phyloP scores from a whole-genome alignment of 75 land plant genomes.

The Pinus albicaulis region DNA sequence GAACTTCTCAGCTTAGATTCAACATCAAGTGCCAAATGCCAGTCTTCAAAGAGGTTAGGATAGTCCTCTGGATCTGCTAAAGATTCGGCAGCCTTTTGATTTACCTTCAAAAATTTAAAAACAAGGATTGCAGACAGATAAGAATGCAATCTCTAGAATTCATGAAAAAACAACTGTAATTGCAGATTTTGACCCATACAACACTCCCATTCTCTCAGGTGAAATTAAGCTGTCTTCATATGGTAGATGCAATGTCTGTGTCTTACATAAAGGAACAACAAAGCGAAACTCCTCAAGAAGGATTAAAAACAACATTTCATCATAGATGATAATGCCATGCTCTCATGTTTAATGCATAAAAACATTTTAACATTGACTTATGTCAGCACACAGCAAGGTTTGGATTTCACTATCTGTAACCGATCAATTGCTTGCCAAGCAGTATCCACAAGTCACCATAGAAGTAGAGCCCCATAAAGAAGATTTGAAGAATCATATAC shows the following conservation, averaged over 20 bases:
- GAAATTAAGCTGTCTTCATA: not conserved
- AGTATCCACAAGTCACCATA: not conserved
- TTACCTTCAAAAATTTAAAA: slow-evolving; percentile 49
- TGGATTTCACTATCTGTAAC: not conserved
- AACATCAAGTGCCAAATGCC: slow-evolving; percentile 81
- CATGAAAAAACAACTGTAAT: not conserved
- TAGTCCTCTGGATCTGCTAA: slow-evolving; percentile 97
- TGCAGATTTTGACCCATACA: not conserved
- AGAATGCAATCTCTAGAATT: not conserved
- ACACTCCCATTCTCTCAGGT: not conserved
- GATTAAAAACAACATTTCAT: not conserved
- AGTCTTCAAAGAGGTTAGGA: slow-evolving; percentile 93
- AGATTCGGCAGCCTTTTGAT: slow-evolving; percentile 95
- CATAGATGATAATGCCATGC: not conserved
- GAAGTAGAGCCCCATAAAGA: not conserved
- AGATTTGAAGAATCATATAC: slow-evolving; percentile 19
- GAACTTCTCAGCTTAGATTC: slow-evolving; percentile 64
- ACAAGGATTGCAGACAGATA: not conserved
- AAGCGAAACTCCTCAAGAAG: not conserved
- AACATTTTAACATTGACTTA: not conserved
- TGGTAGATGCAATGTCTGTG: not conserved
- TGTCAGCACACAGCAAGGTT: not conserved
- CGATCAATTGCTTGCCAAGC: not conserved
- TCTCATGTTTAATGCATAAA: not conserved
- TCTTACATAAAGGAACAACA: not conserved